Evolutionary conservation across 2,329 filamentous ascomycete genomes (phyloP).

Genomic region (Basipetospora sp.): DNA sequence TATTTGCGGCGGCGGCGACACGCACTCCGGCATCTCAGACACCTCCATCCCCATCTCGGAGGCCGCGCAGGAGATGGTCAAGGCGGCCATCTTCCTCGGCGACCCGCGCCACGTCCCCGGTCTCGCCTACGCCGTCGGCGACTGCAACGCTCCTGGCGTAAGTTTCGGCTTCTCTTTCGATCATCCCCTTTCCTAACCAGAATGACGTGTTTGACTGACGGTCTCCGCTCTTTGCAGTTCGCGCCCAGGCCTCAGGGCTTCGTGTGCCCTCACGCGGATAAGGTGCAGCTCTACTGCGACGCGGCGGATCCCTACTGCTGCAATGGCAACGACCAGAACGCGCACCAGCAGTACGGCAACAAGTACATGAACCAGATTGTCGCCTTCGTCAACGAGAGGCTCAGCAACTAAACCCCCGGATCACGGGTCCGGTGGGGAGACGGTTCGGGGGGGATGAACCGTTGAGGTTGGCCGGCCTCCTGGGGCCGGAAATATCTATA

Average conservation of each 20-base stretch:
- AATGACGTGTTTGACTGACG: no score
- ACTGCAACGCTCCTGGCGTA: slow-evolving; percentile 41
- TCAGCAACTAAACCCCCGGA: slow-evolving; percentile 9
- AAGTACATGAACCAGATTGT: slow-evolving; percentile 47
- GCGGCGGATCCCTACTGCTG: slow-evolving; percentile 51
- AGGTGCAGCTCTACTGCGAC: slow-evolving; percentile 51
- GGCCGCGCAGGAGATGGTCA: slow-evolving; percentile 38
- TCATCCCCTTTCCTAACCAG: neutral
- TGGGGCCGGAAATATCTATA: no score
- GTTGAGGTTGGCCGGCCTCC: no score
- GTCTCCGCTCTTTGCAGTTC: slow-evolving; percentile 31
- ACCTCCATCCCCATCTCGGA: slow-evolving; percentile 25
- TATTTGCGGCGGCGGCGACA: slow-evolving; percentile 44
- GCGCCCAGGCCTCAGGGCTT: slow-evolving; percentile 44
- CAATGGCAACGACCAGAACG: slow-evolving; percentile 43
- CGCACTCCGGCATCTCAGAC: slow-evolving; percentile 28
- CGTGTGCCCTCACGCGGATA: slow-evolving; percentile 31
- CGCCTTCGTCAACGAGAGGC: slow-evolving; percentile 37
- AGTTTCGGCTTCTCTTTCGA: slow-evolving; percentile 15
- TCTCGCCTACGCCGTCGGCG: slow-evolving; percentile 44
- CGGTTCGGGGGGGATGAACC: no score
- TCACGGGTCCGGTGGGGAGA: no score
- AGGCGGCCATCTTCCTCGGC: slow-evolving; percentile 51
- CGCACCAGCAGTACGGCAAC: slow-evolving; percentile 48
- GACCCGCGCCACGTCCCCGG: slow-evolving; percentile 43